Base-by-base conservation (phyloP, 2,329 filamentous ascomycete species). In the Waltergamsia citrina region DNA sequence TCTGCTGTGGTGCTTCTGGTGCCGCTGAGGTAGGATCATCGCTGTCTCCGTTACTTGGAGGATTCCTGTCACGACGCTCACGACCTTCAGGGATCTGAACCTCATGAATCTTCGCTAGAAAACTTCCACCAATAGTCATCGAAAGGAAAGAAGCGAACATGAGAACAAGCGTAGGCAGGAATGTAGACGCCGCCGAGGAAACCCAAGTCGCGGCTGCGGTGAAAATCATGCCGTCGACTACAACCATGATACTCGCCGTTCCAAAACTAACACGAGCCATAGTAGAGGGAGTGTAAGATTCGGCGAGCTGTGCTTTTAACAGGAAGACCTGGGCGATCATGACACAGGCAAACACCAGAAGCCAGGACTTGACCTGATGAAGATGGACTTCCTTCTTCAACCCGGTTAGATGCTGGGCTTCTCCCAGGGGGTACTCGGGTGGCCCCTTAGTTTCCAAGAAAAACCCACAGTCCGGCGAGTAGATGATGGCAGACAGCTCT, bases 391-490 rank as follows among this genome's bases (percentile, higher is more conserved):
- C 76, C 31, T 71, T 65, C 48, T 81, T 82, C 45, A 71, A 62
- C 7, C 77, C 77, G 1, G 63, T 49, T 4, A 81, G 59, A 46
- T 81, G 76, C 7, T 67, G 56, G 2, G 66, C 67, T 21, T 75
- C 68, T 5, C 52, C 52, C 1, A 64, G 57, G 1, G 70, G 48
- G 38, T 65, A 77, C 11, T 62, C 56, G 1, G 77, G 77, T 2
- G 76, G 73, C 0, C 78, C 78, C 45, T 74, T 77, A 11, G 72
- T 72, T 46, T 80, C 74, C 22, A 83, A 58, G 39, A 80, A 78
- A 52, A 74, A 81, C 4, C 67, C 71, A 45, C 78, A 83, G 49
- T 82, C 78, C 1, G 78, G 78, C 9, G 78, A 82, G 54, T 75
- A 81, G 14, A 81, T 60, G 16, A 81, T 65, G 6, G 71, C 63